A percentile compares a stretch with the other conserved stretches of the same genome.
phyloP scores from a whole-genome alignment of 306 rosid genomes.

The Trifolium dubium region DNA sequence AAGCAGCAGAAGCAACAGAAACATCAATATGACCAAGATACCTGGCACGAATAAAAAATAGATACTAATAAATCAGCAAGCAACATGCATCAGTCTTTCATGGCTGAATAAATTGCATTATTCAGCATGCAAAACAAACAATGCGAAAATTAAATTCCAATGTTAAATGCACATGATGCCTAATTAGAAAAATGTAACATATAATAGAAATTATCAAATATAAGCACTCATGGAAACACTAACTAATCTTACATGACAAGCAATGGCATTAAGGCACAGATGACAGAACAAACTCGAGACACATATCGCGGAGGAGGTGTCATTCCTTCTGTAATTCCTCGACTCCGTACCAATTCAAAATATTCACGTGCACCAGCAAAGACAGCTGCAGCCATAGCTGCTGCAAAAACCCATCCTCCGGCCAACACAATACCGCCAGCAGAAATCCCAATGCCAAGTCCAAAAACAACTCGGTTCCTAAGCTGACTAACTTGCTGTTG shows the following conservation, averaged over 20 bases:
- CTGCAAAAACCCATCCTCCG: constrained; percentile 88
- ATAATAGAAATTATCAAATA: constrained; percentile 17
- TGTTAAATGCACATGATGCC: constrained; percentile 28
- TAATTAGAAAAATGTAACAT: constrained; percentile 9
- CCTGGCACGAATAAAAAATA: constrained; percentile 59
- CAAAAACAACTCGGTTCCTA: constrained; percentile 72
- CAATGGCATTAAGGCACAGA: constrained; percentile 87
- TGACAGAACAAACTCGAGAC: constrained; percentile 82
- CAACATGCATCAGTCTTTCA: constrained; percentile 25
- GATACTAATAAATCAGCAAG: constrained; percentile 49
- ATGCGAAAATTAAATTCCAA: not conserved
- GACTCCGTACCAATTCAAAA: constrained; percentile 86
- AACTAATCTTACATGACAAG: constrained; percentile 73
- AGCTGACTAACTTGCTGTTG: constrained; percentile 66
- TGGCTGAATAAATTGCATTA: constrained; percentile 22
- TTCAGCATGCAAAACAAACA: constrained; percentile 23
- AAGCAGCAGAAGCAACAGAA: constrained; percentile 91
- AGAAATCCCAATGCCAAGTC: constrained; percentile 84
- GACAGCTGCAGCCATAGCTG: constrained; percentile 69
- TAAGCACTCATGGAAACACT: constrained; percentile 15
- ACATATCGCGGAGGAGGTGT: constrained; percentile 95
- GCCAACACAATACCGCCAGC: constrained; percentile 79
- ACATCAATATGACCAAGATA: constrained; percentile 88
- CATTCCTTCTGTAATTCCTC: constrained; percentile 89
- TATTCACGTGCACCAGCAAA: constrained; percentile 86